phyloP scores from a whole-genome alignment of 148 eudicot species.

The Amaranthus cruentus region DNA sequence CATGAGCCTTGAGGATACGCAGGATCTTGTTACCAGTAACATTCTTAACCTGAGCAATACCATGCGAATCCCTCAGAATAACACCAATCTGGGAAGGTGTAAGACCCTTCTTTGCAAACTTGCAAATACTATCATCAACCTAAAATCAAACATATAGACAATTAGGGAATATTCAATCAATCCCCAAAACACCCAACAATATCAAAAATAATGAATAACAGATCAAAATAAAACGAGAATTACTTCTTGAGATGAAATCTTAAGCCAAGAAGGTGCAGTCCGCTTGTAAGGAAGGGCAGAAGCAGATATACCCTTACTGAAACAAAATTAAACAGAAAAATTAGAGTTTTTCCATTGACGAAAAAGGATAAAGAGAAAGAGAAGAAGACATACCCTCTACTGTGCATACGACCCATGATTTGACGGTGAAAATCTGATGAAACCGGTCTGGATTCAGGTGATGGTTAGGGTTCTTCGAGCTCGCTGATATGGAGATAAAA shows the following conservation, averaged over 20 bases:
- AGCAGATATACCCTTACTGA: constrained; percentile 29
- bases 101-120: no score
- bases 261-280: constrained; percentile 24
- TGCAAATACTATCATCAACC: no score
- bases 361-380: neutral
- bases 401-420: constrained; percentile 34
- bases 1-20: no score
- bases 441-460: no score
- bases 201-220: neutral
- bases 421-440: neutral
- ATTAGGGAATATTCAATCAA: neutral
- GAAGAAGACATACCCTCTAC: constrained; percentile 11
- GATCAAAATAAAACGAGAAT: neutral
- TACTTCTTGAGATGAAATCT: constrained; percentile 30
- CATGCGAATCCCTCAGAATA: no score
- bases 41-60: no score
- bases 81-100: no score
- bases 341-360: no score
- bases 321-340: neutral
- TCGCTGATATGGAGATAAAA: no score
- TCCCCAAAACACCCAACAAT: neutral
- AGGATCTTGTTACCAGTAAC: no score
- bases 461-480: no score
- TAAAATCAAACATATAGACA: neutral
- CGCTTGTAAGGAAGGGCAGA: constrained; percentile 29